These are phyloP conservation scores for Prunella vulgaris DNA, from an alignment of 257 asterid genomes.

Conservation along the genomic window DNA sequence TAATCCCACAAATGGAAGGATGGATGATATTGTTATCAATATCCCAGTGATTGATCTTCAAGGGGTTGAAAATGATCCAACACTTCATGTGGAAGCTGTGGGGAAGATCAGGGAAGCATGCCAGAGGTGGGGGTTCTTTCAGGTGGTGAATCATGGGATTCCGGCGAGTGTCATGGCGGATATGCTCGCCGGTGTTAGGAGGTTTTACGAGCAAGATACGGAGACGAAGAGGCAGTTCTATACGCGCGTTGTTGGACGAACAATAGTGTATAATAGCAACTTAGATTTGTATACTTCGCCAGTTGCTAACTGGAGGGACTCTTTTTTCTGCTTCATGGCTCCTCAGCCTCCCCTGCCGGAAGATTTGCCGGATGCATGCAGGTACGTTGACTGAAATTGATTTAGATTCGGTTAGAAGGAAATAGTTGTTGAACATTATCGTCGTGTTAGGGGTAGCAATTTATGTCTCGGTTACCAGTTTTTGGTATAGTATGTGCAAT, in stretches of 20 bases:
- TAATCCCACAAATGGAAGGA: not conserved
- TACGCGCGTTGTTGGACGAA: slow-evolving; percentile 43
- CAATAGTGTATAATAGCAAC: slow-evolving; percentile 50
- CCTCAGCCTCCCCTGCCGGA: slow-evolving; percentile 44
- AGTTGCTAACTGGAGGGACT: slow-evolving; percentile 61
- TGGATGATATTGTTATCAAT: slow-evolving; percentile 17
- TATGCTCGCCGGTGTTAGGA: slow-evolving; percentile 47
- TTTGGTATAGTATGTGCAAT: too few species aligned
- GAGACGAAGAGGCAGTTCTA: slow-evolving; percentile 46
- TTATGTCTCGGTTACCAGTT: too few species aligned
- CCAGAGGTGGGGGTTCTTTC: slow-evolving; percentile 54
- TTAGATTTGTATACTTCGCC: slow-evolving; percentile 43
- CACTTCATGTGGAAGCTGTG: slow-evolving; percentile 25
- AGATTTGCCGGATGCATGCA: slow-evolving; percentile 50
- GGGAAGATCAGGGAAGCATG: slow-evolving; percentile 42
- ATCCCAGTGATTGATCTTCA: slow-evolving; percentile 59
- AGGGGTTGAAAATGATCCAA: slow-evolving; percentile 17
- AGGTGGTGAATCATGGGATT: slow-evolving; percentile 61
- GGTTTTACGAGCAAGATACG: slow-evolving; percentile 53
- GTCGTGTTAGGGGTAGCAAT: too few species aligned
- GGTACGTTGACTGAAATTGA: too few species aligned
- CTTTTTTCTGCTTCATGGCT: slow-evolving; percentile 48
- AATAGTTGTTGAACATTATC: too few species aligned
- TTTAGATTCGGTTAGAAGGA: too few species aligned
- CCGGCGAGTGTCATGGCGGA: slow-evolving; percentile 43